Evolutionary conservation across 2,329 filamentous ascomycete species (phyloP).

Genomic region (Bipolaris cookei): DNA sequence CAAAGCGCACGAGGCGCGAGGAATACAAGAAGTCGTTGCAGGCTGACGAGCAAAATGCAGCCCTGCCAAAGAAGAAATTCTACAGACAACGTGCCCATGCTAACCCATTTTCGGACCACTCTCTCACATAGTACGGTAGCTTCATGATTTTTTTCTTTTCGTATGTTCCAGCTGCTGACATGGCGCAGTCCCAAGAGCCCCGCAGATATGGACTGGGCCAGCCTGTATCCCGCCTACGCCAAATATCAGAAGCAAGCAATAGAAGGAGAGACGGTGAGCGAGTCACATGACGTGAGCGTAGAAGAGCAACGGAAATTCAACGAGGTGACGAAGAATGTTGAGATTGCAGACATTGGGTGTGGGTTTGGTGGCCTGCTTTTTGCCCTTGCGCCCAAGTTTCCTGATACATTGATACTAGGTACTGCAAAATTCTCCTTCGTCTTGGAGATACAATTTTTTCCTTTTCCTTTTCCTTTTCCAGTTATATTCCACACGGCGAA

Average conservation of each 20-base stretch:
- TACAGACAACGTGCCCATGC: slow-evolving; percentile 96
- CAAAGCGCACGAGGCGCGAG: slow-evolving; percentile 56
- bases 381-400: slow-evolving; percentile 80
- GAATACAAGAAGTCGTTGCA: slow-evolving; percentile 50
- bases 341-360: slow-evolving; percentile 95
- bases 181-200: slow-evolving; percentile 73
- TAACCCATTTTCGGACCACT: slow-evolving; percentile 96
- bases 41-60: slow-evolving; percentile 54
- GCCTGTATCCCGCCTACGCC: slow-evolving; percentile 77
- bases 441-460: no score
- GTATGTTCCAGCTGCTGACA: slow-evolving; percentile 27
- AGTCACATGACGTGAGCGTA: slow-evolving; percentile 28
- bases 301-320: slow-evolving; percentile 21
- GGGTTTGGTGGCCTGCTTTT: slow-evolving; percentile 92
- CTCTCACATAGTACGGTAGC: slow-evolving; percentile 74
- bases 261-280: slow-evolving; percentile 16
- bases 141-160: neutral
- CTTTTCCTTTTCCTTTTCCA: neutral
- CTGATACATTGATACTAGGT: slow-evolving; percentile 84
- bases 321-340: slow-evolving; percentile 71
- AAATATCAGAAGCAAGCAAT: slow-evolving; percentile 26
- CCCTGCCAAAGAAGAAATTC: slow-evolving; percentile 90
- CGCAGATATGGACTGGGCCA: slow-evolving; percentile 87
- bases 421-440: slow-evolving; percentile 33
- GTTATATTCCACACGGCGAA: no score